Percentiles rank a stretch among this genome's conserved stretches.
Conservation (phyloP, 192 early-diverging fungal species). For the Dispira simplex region DNA sequence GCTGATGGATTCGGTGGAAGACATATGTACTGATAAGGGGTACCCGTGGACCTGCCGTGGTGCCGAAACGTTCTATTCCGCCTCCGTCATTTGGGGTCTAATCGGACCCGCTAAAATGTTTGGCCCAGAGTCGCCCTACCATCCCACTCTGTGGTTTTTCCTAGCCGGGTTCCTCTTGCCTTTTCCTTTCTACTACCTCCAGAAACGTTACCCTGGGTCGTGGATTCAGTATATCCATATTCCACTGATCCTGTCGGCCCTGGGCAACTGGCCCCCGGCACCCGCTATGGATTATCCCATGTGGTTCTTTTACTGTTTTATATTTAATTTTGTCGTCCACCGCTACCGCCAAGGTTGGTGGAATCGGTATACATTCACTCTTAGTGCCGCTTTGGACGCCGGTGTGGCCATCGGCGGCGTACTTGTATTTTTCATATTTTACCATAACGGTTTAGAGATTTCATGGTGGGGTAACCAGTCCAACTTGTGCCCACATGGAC, state of each 20-base stretch:
- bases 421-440: conserved; percentile 24
- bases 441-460: conserved; percentile 17
- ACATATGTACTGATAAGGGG: conserved; percentile 36
- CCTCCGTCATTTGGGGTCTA: conserved; percentile 67
- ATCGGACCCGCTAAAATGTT: conserved; percentile 58
- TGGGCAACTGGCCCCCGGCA: conserved; percentile 43
- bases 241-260: conserved; percentile 46
- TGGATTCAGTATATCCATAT: conserved; percentile 56
- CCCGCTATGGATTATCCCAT: conserved; percentile 29
- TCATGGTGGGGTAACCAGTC: conserved; percentile 28
- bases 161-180: conserved; percentile 53
- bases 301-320: conserved; percentile 39
- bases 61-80: conserved; percentile 46
- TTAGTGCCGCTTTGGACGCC: conserved; percentile 36
- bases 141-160: conserved; percentile 27
- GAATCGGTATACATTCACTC: conserved; percentile 35
- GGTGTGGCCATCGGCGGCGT: conserved; percentile 30
- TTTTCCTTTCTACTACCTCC: conserved; percentile 47
- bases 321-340: conserved; percentile 58
- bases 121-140: conserved; percentile 40
- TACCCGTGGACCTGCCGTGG: conserved; percentile 49
- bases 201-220: conserved; percentile 37
- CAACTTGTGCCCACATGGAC: conserved; percentile 19
- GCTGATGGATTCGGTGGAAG: conserved; percentile 37
- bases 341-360: conserved; percentile 46